Percentiles rank a stretch among this genome's conserved stretches.
Conservation (phyloP, 1,284 basidiomycete genomes). For the Wallemia ichthyophaga region DNA sequence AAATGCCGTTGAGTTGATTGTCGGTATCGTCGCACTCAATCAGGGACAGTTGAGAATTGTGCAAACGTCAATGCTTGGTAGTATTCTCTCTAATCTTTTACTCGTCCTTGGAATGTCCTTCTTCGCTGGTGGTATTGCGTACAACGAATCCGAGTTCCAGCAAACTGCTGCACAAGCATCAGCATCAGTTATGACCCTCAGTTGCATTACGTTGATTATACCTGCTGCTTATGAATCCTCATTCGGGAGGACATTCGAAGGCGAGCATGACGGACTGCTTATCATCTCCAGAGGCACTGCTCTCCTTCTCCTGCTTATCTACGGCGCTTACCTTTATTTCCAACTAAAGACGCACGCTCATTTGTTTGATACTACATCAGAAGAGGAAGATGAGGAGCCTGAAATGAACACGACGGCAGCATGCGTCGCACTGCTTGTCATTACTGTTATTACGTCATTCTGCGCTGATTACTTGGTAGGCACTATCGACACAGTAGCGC, state of each 20-base stretch:
- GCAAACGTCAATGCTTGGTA: conserved; percentile 38
- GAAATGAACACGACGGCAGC: conserved; percentile 2
- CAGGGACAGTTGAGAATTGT: conserved; percentile 50
- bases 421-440: conserved; percentile 21
- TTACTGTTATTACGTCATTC: conserved; percentile 56
- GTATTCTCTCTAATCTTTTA: conserved; percentile 62
- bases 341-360: conserved; percentile 1
- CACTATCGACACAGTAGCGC: conserved; percentile 64
- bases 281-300: conserved; percentile 59
- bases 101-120: conserved; percentile 68
- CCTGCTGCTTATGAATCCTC: conserved; percentile 10
- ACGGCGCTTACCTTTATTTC: conserved; percentile 29
- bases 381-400: not conserved
- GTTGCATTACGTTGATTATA: conserved; percentile 10
- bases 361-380: not conserved
- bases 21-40: not conserved
- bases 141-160: conserved; percentile 39
- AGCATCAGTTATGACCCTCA: conserved; percentile 14
- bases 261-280: conserved; percentile 26
- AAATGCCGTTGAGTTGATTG: conserved; percentile 18
- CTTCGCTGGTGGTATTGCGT: conserved; percentile 42
- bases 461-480: conserved; percentile 51
- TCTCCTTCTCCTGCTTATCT: conserved; percentile 47
- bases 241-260: conserved; percentile 9
- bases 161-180: conserved; percentile 58